Evolutionary conservation across 176 grass and related monocot species (phyloP).

Genomic region (Eragrostis nindensis): DNA sequence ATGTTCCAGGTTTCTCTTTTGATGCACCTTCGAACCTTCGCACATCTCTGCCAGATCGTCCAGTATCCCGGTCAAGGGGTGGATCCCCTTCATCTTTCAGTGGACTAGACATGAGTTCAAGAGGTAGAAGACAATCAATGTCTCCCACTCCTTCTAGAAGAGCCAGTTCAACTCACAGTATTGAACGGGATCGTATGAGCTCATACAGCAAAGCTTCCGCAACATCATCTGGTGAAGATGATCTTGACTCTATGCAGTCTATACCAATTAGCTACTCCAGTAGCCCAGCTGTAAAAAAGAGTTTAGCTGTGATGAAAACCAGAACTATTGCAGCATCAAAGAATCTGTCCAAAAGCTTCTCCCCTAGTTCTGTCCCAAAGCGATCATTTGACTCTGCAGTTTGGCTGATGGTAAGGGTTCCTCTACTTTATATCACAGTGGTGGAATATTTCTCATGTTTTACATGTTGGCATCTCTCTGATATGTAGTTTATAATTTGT

Average conservation of each 20-base stretch:
- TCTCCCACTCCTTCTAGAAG: slow-evolving; percentile 89
- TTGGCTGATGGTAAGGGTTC: slow-evolving; percentile 79
- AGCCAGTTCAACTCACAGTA: slow-evolving; percentile 70
- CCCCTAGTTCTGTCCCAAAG: slow-evolving; percentile 69
- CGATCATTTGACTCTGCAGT: slow-evolving; percentile 87
- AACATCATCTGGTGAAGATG: slow-evolving; percentile 82
- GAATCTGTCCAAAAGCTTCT: slow-evolving; percentile 64
- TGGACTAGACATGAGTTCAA: slow-evolving; percentile 57
- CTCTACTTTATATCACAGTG: slow-evolving; percentile 28
- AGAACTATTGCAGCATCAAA: slow-evolving; percentile 76
- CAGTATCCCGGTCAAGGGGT: slow-evolving; percentile 70
- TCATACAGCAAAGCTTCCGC: slow-evolving; percentile 69
- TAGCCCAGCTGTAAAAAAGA: slow-evolving; percentile 61
- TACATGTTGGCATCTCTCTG: slow-evolving; percentile 2
- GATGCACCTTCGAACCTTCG: slow-evolving; percentile 83
- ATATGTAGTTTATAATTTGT: slow-evolving; percentile 8
- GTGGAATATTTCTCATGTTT: slow-evolving; percentile 26
- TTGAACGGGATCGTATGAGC: slow-evolving; percentile 69
- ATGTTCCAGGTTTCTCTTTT: slow-evolving; percentile 66
- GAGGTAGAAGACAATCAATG: slow-evolving; percentile 78
- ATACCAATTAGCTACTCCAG: slow-evolving; percentile 53
- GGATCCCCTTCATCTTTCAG: slow-evolving; percentile 63
- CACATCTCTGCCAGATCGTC: slow-evolving; percentile 71
- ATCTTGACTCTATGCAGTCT: slow-evolving; percentile 75
- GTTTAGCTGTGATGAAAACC: slow-evolving; percentile 59